Evolutionary conservation across 805 yeast species (phyloP).

Genomic region (Blastobotrys americana): DNA sequence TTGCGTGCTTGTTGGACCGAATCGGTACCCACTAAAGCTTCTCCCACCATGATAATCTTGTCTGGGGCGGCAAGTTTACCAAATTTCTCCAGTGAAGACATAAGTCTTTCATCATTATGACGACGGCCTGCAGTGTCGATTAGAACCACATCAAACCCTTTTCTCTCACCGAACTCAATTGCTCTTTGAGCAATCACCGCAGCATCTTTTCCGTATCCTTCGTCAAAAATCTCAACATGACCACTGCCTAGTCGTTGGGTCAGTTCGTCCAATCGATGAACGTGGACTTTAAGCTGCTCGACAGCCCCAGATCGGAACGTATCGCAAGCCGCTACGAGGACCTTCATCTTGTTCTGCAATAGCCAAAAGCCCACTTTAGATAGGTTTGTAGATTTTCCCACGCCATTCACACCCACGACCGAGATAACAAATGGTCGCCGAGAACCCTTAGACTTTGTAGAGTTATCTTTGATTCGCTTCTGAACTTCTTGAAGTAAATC

Average conservation of each 20-base stretch:
- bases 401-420: constrained; percentile 97
- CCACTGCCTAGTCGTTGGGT: constrained; percentile 45
- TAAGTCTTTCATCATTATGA: constrained; percentile 85
- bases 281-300: constrained; percentile 94
- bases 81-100: constrained; percentile 93
- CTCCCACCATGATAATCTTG: constrained; percentile 97
- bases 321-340: constrained; percentile 92
- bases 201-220: constrained; percentile 97
- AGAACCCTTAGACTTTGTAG: constrained; percentile 18
- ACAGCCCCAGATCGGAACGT: constrained; percentile 98
- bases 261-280: constrained; percentile 66
- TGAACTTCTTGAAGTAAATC: constrained; percentile 80
- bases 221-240: constrained; percentile 73
- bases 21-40: constrained; percentile 95
- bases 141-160: constrained; percentile 73
- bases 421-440: constrained; percentile 92
- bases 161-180: constrained; percentile 63
- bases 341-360: constrained; percentile 77
- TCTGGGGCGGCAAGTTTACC: constrained; percentile 95
- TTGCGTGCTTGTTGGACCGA: constrained; percentile 92
- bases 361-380: constrained; percentile 95
- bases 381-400: constrained; percentile 91
- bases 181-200: constrained; percentile 91
- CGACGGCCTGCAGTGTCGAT: constrained; percentile 98
- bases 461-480: constrained; percentile 23